A percentile compares a stretch with the other conserved stretches of the same genome.
These are phyloP conservation scores for Tuber calosporum DNA, from an alignment of 495 filamentous ascomycete species.

Conservation along the genomic window DNA sequence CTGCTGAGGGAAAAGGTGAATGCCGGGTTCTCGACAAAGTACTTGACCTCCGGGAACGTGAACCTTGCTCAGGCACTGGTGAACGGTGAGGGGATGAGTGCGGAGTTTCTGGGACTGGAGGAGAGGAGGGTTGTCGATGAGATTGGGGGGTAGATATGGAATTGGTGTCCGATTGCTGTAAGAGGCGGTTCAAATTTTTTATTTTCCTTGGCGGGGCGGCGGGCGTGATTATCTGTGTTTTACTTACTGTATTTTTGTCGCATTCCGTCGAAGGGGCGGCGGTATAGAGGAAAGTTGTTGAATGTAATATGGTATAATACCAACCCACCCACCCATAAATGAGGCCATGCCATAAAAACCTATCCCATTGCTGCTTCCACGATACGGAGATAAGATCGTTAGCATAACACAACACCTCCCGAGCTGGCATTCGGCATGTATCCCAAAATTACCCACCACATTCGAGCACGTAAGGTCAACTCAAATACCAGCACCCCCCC, in stretches of 20 bases:
- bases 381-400: background rate
- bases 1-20: conserved; percentile 73
- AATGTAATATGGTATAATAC: background rate
- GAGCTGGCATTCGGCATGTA: background rate
- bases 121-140: conserved; percentile 45
- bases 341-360: background rate
- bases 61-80: conserved; percentile 72
- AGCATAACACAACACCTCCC: background rate
- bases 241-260: background rate
- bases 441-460: too few relatives aligned
- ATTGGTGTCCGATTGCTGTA: background rate
- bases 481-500: background rate
- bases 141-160: conserved; percentile 21
- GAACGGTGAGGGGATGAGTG: conserved; percentile 51
- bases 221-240: background rate
- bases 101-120: conserved; percentile 58
- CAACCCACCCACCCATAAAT: background rate
- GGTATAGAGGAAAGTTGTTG: background rate
- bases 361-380: background rate
- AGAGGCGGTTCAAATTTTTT: background rate
- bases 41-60: conserved; percentile 69
- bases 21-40: conserved; percentile 82
- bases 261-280: background rate
- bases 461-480: too few relatives aligned
- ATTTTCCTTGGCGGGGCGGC: background rate